Conservation (phyloP, 768 basidiomycete species). For the Tricholoma furcatifolium region DNA sequence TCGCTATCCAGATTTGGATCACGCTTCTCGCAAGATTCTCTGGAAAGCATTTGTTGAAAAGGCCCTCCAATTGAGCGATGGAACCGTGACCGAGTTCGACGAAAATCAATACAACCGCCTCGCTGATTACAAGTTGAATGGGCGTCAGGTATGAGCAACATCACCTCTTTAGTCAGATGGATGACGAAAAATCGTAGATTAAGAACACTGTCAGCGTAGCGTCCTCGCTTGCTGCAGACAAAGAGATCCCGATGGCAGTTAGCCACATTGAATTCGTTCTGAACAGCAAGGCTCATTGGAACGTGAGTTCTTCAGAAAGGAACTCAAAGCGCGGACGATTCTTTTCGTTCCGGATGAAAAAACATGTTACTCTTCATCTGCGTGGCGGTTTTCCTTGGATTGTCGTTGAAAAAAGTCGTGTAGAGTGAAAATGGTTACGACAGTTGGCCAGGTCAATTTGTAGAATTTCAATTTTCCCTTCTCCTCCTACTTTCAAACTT, state of each 20-base stretch:
- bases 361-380: too few species aligned
- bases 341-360: too few species aligned
- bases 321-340: too few species aligned
- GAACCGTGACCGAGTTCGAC: background rate
- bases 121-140: conserved; percentile 22
- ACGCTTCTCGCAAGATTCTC: conserved; percentile 21
- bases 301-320: background rate
- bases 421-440: too few species aligned
- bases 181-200: conserved; percentile 12
- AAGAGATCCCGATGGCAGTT: conserved; percentile 5
- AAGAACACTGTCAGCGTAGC: conserved; percentile 28
- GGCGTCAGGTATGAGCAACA: conserved; percentile 22
- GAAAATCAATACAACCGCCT: conserved; percentile 18
- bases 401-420: too few species aligned
- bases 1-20: conserved; percentile 28
- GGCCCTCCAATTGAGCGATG: background rate
- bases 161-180: background rate
- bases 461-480: too few species aligned
- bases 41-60: conserved; percentile 28
- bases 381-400: too few species aligned
- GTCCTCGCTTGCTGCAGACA: conserved; percentile 21
- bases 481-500: too few species aligned
- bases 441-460: too few species aligned
- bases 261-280: background rate
- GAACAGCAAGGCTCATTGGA: background rate